Conservation (phyloP, 257 asterid genomes). For the Gentiana straminea region DNA sequence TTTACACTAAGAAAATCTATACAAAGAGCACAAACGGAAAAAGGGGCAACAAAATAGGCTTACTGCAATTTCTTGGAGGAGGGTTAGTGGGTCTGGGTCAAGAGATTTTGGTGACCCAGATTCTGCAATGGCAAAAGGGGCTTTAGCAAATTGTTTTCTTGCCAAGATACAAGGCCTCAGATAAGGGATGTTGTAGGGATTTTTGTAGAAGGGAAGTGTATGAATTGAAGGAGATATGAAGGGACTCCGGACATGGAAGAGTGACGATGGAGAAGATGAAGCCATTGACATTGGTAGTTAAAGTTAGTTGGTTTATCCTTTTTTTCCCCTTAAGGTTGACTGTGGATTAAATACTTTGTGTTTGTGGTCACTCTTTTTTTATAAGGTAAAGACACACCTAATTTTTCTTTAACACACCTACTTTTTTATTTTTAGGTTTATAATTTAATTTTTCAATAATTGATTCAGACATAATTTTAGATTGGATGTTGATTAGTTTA, state of each 20-base stretch:
- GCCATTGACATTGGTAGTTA: conserved; percentile 35
- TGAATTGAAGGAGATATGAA: conserved; percentile 19
- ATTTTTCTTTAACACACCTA: too few relatives aligned
- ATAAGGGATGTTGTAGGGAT: conserved; percentile 17
- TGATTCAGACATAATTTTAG: too few relatives aligned
- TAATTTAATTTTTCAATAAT: too few relatives aligned
- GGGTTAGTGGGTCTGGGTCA: conserved; percentile 45
- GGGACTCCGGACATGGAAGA: conserved; percentile 31
- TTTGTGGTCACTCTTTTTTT: too few relatives aligned
- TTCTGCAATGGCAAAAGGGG: conserved; percentile 52
- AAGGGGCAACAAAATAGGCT: conserved; percentile 5
- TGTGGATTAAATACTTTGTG: too few relatives aligned
- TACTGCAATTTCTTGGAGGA: conserved; percentile 68
- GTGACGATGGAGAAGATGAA: conserved; percentile 20
- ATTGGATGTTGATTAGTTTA: too few relatives aligned
- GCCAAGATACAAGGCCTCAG: conserved; percentile 2
- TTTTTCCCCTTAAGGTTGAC: too few relatives aligned
- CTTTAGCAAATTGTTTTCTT: conserved; percentile 23
- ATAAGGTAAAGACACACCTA: too few relatives aligned
- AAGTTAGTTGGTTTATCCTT: not conserved
- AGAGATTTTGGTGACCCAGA: conserved; percentile 60
- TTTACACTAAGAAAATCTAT: not conserved
- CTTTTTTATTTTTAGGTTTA: too few relatives aligned
- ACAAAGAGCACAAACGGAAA: not conserved
- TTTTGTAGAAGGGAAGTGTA: conserved; percentile 15